Conservation (phyloP, 768 basidiomycete species). For the Leccinum boreale region DNA sequence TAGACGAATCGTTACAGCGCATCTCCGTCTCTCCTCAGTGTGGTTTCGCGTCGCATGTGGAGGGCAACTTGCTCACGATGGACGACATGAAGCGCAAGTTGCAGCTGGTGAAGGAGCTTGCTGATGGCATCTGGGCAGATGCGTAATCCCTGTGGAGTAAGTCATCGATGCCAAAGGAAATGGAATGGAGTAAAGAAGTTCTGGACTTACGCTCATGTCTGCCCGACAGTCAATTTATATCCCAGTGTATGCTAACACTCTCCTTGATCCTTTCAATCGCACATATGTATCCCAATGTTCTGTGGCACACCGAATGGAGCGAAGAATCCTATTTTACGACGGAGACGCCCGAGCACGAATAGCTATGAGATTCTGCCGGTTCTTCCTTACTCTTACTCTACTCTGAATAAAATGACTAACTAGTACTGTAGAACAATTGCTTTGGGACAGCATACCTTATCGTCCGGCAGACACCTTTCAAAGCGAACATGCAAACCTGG, state of each 20-base stretch:
- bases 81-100: neutral
- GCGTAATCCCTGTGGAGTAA: neutral
- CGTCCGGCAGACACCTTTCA: too few relatives aligned
- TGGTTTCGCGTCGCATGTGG: neutral
- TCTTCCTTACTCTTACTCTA: too few relatives aligned
- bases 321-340: too few relatives aligned
- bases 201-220: neutral
- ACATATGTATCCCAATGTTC: neutral
- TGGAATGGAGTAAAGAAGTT: neutral
- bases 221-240: neutral
- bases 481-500: too few relatives aligned
- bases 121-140: neutral
- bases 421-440: too few relatives aligned
- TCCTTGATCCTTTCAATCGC: too few relatives aligned
- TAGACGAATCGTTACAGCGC: neutral
- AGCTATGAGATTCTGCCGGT: too few relatives aligned
- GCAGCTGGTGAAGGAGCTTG: neutral
- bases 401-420: too few relatives aligned
- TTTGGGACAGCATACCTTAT: too few relatives aligned
- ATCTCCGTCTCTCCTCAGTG: neutral
- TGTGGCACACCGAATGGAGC: too few relatives aligned
- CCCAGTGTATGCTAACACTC: too few relatives aligned
- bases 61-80: neutral
- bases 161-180: neutral
- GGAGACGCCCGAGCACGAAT: too few relatives aligned